A percentile compares a stretch with the other conserved stretches of the same genome.
These are phyloP conservation scores for Trypanosoma congolense DNA, from an alignment of 208 protist genomes.

Conservation along the genomic window DNA sequence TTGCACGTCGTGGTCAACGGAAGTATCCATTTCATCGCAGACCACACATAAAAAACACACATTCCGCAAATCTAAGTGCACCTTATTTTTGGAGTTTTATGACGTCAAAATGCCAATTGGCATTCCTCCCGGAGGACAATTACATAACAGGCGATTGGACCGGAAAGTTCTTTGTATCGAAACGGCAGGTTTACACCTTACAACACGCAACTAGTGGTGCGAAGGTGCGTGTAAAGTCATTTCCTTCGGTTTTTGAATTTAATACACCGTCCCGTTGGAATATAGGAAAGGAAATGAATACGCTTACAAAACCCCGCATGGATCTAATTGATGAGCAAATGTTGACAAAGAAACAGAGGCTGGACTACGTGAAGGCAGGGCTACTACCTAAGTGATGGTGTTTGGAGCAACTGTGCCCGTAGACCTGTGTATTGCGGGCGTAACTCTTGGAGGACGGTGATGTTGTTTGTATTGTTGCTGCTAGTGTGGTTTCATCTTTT, in stretches of 20 bases:
- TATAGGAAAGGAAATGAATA: slow-evolving; percentile 86
- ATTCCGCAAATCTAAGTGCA: slow-evolving; percentile 80
- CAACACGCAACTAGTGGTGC: slow-evolving; percentile 83
- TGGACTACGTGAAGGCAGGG: slow-evolving; percentile 86
- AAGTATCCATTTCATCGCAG: slow-evolving; percentile 79
- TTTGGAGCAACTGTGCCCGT: background rate
- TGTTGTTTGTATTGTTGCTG: too few species aligned
- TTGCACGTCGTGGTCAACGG: slow-evolving; percentile 71
- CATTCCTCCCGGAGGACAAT: slow-evolving; percentile 85
- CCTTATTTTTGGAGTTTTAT: slow-evolving; percentile 88
- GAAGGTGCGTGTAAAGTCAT: slow-evolving; percentile 81
- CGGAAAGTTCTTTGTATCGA: slow-evolving; percentile 87
- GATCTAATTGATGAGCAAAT: slow-evolving; percentile 90
- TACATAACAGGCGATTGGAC: slow-evolving; percentile 92
- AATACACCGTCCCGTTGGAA: slow-evolving; percentile 85
- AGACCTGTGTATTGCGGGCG: background rate
- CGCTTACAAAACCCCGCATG: slow-evolving; percentile 81
- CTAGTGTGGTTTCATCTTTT: too few species aligned
- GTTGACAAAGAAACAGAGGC: slow-evolving; percentile 87
- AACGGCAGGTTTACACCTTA: slow-evolving; percentile 86
- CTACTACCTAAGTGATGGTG: slow-evolving; percentile 71
- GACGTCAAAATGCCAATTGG: slow-evolving; percentile 74
- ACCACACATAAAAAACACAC: slow-evolving; percentile 81
- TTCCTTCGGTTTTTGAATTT: slow-evolving; percentile 84
- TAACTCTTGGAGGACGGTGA: too few species aligned